These are phyloP conservation scores for Aquilaria yunnanensis DNA, from an alignment of 345 rosid genomes.

Conservation along the genomic window DNA sequence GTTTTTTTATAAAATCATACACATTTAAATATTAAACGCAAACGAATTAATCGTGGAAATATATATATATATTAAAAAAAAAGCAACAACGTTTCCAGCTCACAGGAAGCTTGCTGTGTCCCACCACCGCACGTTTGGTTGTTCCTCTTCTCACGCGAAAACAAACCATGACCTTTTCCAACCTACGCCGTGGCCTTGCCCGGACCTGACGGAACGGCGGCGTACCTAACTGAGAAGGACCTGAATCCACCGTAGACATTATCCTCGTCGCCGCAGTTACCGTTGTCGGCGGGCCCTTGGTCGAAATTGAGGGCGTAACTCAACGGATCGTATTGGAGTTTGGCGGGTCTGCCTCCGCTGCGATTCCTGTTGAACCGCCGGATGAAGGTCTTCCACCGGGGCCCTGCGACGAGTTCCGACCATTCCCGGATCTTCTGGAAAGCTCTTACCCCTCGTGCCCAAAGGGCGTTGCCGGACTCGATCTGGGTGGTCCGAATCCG, in stretches of 20 bases:
- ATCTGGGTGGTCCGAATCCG: conserved; percentile 23
- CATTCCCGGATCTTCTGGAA: conserved; percentile 65
- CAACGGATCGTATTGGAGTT: conserved; percentile 77
- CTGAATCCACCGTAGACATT: conserved; percentile 24
- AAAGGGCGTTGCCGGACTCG: conserved; percentile 32
- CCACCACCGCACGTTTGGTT: not conserved
- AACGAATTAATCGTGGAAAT: too few species aligned
- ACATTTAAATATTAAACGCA: too few species aligned
- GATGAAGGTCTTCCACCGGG: conserved; percentile 93
- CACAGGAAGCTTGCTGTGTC: not conserved
- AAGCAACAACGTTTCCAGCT: conserved; percentile 1
- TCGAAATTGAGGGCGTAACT: conserved; percentile 88
- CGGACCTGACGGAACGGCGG: conserved; percentile 35
- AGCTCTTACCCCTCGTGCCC: conserved; percentile 45
- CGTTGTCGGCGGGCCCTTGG: conserved; percentile 30
- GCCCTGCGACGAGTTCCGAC: conserved; percentile 98
- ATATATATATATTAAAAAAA: too few species aligned
- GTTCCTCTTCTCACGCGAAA: not conserved
- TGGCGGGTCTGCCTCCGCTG: conserved; percentile 33
- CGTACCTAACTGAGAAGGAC: conserved; percentile 67
- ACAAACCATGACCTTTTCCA: conserved; percentile 16
- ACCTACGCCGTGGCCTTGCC: conserved; percentile 7
- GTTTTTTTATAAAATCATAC: too few species aligned
- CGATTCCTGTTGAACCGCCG: conserved; percentile 67
- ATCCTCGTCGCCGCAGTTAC: conserved; percentile 29